Evolutionary conservation across 2,329 filamentous ascomycete genomes (phyloP).

Genomic region (Colletotrichum coccodes): DNA sequence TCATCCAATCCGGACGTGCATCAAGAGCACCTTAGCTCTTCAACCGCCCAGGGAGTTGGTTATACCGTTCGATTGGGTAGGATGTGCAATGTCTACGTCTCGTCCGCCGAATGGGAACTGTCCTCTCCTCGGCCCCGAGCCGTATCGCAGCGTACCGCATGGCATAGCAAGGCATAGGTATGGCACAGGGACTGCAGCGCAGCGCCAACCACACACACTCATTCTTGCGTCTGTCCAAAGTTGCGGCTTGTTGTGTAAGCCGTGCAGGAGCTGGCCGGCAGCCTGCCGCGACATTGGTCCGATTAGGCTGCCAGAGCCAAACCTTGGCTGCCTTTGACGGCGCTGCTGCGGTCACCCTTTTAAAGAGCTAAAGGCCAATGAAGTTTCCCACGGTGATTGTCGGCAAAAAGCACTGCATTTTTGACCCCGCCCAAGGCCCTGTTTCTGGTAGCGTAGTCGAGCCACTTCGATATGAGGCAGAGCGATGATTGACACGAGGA

Average conservation of each 20-base stretch:
- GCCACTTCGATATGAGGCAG: not conserved
- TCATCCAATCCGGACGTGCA: not conserved
- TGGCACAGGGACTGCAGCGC: not conserved
- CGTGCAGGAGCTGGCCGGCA: not conserved
- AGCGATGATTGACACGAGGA: not conserved
- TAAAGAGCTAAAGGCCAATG: not conserved
- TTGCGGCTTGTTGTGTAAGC: not conserved
- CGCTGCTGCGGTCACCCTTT: not conserved
- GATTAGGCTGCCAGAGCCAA: not conserved
- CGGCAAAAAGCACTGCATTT: not conserved
- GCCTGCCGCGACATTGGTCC: not conserved
- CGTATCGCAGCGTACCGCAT: slow-evolving; percentile 2
- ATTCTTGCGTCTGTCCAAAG: not conserved
- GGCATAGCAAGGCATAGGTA: not conserved
- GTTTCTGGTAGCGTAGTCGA: not conserved
- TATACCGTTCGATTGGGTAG: not conserved
- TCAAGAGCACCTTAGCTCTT: not conserved
- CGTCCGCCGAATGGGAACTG: slow-evolving; percentile 1
- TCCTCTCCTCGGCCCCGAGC: not conserved
- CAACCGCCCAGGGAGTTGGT: not conserved
- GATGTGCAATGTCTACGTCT: not conserved
- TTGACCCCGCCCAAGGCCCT: not conserved
- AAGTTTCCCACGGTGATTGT: too few species aligned
- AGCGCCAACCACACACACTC: not conserved
- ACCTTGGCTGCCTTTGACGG: not conserved